phyloP scores from a whole-genome alignment of 106 monocot genomes.

The Agapanthus africanus region DNA sequence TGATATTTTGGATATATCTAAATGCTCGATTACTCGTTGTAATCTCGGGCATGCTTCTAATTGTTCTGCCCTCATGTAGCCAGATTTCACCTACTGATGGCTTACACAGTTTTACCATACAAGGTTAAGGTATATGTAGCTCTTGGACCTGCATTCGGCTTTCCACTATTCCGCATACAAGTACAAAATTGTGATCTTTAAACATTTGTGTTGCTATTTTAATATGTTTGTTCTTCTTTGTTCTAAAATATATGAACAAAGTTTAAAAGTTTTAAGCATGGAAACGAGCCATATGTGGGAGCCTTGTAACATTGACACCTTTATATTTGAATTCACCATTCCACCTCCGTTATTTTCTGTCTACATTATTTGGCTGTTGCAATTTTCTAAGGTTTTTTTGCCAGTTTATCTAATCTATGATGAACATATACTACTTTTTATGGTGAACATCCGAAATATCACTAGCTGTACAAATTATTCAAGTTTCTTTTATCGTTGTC shows the following conservation, averaged over 20 bases:
- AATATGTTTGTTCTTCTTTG: neutral
- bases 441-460: neutral
- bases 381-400: neutral
- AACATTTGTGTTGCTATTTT: neutral
- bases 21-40: too few relatives aligned
- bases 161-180: neutral
- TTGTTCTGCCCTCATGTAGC: too few relatives aligned
- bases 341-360: neutral
- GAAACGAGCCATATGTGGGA: neutral
- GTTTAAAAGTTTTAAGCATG: neutral
- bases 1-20: too few relatives aligned
- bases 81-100: too few relatives aligned
- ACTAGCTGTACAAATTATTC: neutral
- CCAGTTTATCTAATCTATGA: neutral
- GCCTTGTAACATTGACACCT: neutral
- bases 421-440: neutral
- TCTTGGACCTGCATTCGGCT: neutral
- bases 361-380: neutral
- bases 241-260: neutral
- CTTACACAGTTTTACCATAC: too few relatives aligned
- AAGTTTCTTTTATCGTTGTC: too few relatives aligned
- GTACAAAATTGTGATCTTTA: neutral
- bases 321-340: neutral
- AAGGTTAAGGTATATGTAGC: neutral
- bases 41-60: too few relatives aligned